Evolutionary conservation across 1,284 basidiomycete genomes (phyloP), one percentile per base, ranked within the genome.

Genomic region (Cryptococcus sp.): DNA sequence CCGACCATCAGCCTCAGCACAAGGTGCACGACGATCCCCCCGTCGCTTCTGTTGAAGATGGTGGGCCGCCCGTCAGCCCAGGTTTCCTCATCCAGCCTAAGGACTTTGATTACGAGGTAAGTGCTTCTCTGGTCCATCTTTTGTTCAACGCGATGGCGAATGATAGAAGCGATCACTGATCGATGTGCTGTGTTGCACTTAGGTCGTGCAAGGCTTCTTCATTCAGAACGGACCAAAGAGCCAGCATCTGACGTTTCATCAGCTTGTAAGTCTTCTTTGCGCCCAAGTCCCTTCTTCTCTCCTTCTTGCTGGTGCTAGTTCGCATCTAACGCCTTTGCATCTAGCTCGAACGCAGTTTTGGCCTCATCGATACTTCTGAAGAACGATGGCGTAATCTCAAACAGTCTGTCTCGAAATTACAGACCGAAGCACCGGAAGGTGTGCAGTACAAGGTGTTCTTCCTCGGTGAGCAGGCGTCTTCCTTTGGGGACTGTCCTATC

Each of bases 401-500:
- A 40, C 23, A 8, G 6, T 49, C 52, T 35, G 58, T 79, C 23
- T 55, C 61, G 46, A 49, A 68, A 35, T 57, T 79, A 17, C 75
- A 78, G 58, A 55, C 49, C 1, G 45, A 63, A 20, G 77, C 76
- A 5, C 61, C 65, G 5, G 49, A 58, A 6, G 70, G 67, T 17
- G 74, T 74, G n/a, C 52, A 65, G 47, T 78, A 76, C 72, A 79
- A 78, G 66, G 72, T 78, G 43, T 60, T 78, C 56, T 76, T 79
- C 64, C 65, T 76, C 42, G 75, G 73, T 70, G 41, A 55, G 70
- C 55, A 5, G 8, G 23, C 20, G 22, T 17, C n/a, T 17, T 47
- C 20, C 15, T 16, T 48, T 45, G 19, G 27, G 27, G 27, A 10
- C 27, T 4, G 27, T 5, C 27, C 4, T 30, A 5, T 4, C 4